A percentile compares a stretch with the other conserved stretches of the same genome.
Evolutionary conservation across 176 grass and related monocot species (phyloP).

Genomic region (Ensete glaucum): DNA sequence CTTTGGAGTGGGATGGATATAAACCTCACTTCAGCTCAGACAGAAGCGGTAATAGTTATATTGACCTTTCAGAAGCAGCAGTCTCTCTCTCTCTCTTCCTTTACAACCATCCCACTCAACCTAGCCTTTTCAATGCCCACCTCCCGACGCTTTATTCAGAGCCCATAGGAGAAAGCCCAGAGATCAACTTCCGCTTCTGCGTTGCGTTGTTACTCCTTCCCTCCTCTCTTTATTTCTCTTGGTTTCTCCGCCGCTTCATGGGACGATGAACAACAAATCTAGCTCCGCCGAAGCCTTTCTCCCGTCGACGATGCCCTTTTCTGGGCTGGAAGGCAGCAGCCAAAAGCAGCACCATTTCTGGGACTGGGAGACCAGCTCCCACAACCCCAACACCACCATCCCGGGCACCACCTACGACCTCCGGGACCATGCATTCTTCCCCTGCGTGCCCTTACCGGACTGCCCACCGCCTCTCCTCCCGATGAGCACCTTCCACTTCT

Average conservation of each 20-base stretch:
- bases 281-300: background rate
- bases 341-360: conserved; percentile 1
- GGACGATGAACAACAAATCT: conserved; percentile 12
- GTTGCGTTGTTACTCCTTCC: background rate
- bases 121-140: background rate
- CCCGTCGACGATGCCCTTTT: conserved; percentile 1
- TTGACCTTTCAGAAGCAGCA: too few relatives aligned
- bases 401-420: background rate
- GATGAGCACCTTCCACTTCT: background rate
- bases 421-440: background rate
- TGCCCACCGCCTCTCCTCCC: background rate
- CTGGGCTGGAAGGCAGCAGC: conserved; percentile 1
- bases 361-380: conserved; percentile 17
- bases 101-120: background rate
- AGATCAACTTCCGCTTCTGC: background rate
- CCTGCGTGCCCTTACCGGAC: background rate
- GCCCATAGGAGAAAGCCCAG: background rate
- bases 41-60: too few relatives aligned
- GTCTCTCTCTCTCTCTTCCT: too few relatives aligned
- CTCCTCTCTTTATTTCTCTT: background rate
- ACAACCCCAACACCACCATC: background rate
- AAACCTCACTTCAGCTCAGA: too few relatives aligned
- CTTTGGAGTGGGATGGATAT: too few relatives aligned
- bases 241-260: background rate
- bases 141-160: too few relatives aligned